These are phyloP conservation scores for Fusarium pseudoanthophilum DNA, from an alignment of 2,329 filamentous ascomycete species.

Conservation along the genomic window DNA sequence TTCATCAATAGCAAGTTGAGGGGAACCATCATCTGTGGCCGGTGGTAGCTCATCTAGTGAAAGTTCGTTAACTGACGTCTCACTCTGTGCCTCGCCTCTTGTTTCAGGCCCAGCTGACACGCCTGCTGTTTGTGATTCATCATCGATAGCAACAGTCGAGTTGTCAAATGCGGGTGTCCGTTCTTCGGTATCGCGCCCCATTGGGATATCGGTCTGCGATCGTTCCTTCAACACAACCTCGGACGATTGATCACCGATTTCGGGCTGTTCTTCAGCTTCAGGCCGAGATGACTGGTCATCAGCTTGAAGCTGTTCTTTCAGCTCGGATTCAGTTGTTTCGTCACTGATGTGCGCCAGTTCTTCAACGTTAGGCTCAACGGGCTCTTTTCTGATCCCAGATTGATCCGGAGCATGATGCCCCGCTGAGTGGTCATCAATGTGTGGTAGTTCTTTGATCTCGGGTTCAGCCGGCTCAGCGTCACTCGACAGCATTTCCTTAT, in stretches of 20 bases:
- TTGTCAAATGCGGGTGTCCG: not conserved
- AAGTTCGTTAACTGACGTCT: not conserved
- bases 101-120: not conserved
- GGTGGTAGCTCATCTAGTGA: not conserved
- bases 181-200: not conserved
- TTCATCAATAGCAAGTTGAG: conserved; percentile 11
- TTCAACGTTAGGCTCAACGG: not conserved
- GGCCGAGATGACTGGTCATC: not conserved
- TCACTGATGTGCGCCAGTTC: not conserved
- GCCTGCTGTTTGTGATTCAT: not conserved
- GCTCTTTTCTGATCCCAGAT: not conserved
- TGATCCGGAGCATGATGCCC: not conserved
- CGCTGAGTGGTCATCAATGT: not conserved
- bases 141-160: not conserved
- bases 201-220: not conserved
- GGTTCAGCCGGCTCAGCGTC: not conserved
- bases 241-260: not conserved
- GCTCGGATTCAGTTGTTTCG: not conserved
- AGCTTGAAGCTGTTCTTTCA: not conserved
- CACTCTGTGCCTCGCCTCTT: not conserved
- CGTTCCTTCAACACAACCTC: not conserved
- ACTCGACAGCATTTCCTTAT: not conserved
- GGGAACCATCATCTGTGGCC: not conserved
- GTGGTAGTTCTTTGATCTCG: not conserved
- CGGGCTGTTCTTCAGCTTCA: not conserved